Conservation (phyloP, 176 grass and related monocot genomes). For the Phoenix roebelenii region DNA sequence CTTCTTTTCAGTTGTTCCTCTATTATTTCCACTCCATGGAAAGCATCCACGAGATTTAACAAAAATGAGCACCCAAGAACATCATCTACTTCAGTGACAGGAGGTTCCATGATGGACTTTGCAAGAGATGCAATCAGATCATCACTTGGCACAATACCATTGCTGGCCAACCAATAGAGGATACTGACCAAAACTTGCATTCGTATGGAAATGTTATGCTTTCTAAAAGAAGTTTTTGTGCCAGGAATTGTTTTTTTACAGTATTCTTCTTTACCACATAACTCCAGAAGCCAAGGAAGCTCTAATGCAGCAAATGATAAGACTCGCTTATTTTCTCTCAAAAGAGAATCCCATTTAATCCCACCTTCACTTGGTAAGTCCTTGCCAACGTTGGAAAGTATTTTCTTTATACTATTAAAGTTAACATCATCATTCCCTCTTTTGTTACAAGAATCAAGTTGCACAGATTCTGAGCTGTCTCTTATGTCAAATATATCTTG, state of each 20-base stretch:
- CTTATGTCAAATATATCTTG: constrained; percentile 55
- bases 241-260: constrained; percentile 25
- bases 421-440: constrained; percentile 30
- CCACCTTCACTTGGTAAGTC: constrained; percentile 48
- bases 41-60: constrained; percentile 85
- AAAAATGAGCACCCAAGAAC: constrained; percentile 60
- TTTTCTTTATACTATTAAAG: constrained; percentile 41
- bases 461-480: constrained; percentile 6
- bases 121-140: constrained; percentile 66
- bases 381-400: constrained; percentile 50
- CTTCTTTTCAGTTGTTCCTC: constrained; percentile 75
- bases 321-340: constrained; percentile 57
- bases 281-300: constrained; percentile 81
- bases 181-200: constrained; percentile 50
- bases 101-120: constrained; percentile 59
- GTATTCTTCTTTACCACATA: constrained; percentile 41
- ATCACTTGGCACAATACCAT: constrained; percentile 64
- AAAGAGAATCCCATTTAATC: constrained; percentile 32
- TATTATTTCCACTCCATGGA: constrained; percentile 75
- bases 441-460: constrained; percentile 1
- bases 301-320: constrained; percentile 56
- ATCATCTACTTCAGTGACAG: constrained; percentile 61
- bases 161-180: constrained; percentile 56
- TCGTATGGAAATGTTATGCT: constrained; percentile 42
- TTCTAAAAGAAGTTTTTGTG: constrained; percentile 33